Conservation (phyloP, 805 yeast genomes). For the Ogataea parapolymorpha region DNA sequence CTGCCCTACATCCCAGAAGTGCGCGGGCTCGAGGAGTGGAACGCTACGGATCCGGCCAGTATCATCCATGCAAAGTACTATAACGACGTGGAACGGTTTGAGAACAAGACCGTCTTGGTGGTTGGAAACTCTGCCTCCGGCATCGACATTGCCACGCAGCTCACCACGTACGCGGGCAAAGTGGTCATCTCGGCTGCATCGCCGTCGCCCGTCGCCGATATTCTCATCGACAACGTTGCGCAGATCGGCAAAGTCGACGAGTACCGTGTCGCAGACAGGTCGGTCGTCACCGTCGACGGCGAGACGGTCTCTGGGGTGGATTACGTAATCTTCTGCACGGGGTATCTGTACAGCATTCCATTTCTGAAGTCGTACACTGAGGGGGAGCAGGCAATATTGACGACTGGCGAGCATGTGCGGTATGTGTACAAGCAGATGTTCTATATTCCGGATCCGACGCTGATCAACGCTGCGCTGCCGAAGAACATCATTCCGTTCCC, state of each 20-base stretch:
- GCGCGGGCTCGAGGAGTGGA: constrained; percentile 38
- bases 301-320: constrained; percentile 46
- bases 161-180: constrained; percentile 28
- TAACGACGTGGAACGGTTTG: constrained; percentile 31
- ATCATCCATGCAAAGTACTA: constrained; percentile 46
- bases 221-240: constrained; percentile 24
- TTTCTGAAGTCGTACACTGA: constrained; percentile 41
- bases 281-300: constrained; percentile 50
- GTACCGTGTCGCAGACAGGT: constrained; percentile 26
- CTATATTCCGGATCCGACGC: constrained; percentile 43
- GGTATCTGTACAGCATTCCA: constrained; percentile 66
- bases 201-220: constrained; percentile 30
- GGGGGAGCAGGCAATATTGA: constrained; percentile 26
- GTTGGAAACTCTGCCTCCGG: constrained; percentile 65
- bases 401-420: constrained; percentile 37
- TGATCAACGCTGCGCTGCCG: constrained; percentile 40
- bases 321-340: constrained; percentile 65
- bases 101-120: constrained; percentile 34
- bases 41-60: constrained; percentile 27
- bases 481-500: constrained; percentile 51
- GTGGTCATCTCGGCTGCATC: constrained; percentile 31
- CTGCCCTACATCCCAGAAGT: constrained; percentile 44
- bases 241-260: constrained; percentile 25
- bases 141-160: constrained; percentile 46
- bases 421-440: constrained; percentile 45